A percentile compares a stretch with the other conserved stretches of the same genome.
phyloP scores from a whole-genome alignment of 1,139 yeast species.

The Geotrichum carabidarum region DNA sequence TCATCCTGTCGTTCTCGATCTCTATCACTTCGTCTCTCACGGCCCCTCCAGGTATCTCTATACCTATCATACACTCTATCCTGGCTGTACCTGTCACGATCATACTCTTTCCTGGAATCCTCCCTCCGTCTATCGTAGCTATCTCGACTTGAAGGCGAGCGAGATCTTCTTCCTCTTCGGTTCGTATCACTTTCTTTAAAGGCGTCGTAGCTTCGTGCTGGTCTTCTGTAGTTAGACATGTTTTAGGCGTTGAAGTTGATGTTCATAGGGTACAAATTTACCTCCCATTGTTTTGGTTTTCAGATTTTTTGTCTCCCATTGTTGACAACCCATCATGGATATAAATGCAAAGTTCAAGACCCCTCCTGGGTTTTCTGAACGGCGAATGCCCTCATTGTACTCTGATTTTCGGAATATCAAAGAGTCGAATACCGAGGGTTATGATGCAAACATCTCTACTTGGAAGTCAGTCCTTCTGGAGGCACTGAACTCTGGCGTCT shows the following conservation, averaged over 20 bases:
- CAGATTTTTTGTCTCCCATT: neutral
- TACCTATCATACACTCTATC: slow-evolving; percentile 5
- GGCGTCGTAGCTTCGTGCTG: slow-evolving; percentile 5
- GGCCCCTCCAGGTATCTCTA: slow-evolving; percentile 7
- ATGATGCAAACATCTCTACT: slow-evolving; percentile 60
- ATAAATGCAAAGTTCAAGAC: slow-evolving; percentile 18
- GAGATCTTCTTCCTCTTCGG: neutral
- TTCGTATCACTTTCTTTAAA: neutral
- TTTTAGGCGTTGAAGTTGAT: neutral
- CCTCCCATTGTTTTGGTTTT: neutral
- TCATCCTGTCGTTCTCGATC: slow-evolving; percentile 10
- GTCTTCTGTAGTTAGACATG: slow-evolving; percentile 6
- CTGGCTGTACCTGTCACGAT: slow-evolving; percentile 5
- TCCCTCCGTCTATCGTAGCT: slow-evolving; percentile 2
- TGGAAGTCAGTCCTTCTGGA: slow-evolving; percentile 46
- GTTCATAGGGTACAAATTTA: neutral
- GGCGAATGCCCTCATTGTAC: slow-evolving; percentile 59
- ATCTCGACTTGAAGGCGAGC: neutral
- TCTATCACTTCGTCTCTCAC: neutral
- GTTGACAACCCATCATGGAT: neutral
- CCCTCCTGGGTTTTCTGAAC: slow-evolving; percentile 41
- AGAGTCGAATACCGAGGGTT: slow-evolving; percentile 61
- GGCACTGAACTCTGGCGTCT: slow-evolving; percentile 27
- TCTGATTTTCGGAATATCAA: slow-evolving; percentile 53
- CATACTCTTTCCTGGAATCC: slow-evolving; percentile 5